A percentile compares a stretch with the other conserved stretches of the same genome.
Evolutionary conservation across 345 rosid species (phyloP).

Genomic region (Eucalyptus sp.): DNA sequence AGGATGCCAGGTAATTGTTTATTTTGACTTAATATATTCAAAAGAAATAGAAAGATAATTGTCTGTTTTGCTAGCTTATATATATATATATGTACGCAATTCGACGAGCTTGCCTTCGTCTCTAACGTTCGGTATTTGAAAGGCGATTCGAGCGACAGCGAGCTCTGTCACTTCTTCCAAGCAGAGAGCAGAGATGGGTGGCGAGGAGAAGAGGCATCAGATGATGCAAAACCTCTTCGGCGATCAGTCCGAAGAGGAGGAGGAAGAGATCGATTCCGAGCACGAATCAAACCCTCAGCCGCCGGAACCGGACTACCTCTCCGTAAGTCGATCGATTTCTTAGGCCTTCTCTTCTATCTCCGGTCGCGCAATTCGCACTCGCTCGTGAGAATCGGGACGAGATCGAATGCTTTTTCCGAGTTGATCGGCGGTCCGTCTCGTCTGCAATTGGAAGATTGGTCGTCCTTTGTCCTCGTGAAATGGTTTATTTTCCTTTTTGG

Average conservation of each 20-base stretch:
- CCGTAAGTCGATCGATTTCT: conserved; percentile 23
- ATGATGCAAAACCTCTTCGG: conserved; percentile 99
- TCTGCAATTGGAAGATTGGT: background rate
- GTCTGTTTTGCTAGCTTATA: background rate
- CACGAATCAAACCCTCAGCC: conserved; percentile 97
- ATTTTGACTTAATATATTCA: background rate
- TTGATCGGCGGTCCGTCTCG: background rate
- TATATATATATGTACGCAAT: background rate
- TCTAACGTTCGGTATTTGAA: background rate
- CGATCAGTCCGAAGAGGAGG: conserved; percentile 88
- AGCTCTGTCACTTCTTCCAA: background rate
- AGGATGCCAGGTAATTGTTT: background rate
- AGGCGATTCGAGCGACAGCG: background rate
- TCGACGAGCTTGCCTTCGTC: background rate
- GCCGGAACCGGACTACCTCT: conserved; percentile 51
- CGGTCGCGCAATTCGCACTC: background rate
- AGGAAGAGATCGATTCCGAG: conserved; percentile 89
- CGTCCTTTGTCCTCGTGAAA: background rate
- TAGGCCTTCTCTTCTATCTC: background rate
- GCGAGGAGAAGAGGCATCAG: conserved; percentile 78
- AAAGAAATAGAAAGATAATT: background rate
- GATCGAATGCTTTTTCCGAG: background rate
- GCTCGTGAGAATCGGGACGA: background rate
- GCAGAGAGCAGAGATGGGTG: conserved; percentile 36
- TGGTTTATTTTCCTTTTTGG: background rate